These are phyloP conservation scores for Moniliella sp. DNA, from an alignment of 1,284 basidiomycete species.

Conservation along the genomic window DNA sequence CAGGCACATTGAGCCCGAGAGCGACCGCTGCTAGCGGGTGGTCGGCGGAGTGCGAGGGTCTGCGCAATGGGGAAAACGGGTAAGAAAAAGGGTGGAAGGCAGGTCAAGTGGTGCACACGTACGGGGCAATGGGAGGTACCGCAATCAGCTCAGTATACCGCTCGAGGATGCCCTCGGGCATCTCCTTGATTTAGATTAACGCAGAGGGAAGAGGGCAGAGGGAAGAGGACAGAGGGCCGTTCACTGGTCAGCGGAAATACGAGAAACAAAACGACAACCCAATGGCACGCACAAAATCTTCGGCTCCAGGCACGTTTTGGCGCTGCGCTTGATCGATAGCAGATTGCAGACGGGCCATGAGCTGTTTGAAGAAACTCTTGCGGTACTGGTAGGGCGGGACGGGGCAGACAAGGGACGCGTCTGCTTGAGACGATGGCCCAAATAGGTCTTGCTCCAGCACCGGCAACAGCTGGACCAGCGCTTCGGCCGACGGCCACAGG, in stretches of 20 bases:
- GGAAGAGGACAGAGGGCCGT: too few relatives aligned
- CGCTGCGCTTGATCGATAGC: not conserved
- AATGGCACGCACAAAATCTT: not conserved
- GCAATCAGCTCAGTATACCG: not conserved
- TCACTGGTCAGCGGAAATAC: too few relatives aligned
- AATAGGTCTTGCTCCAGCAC: too few relatives aligned
- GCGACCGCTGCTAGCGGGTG: too few relatives aligned
- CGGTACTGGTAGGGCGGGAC: too few relatives aligned
- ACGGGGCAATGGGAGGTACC: not conserved
- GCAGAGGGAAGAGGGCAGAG: not conserved
- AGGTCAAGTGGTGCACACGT: not conserved
- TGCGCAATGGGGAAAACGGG: not conserved
- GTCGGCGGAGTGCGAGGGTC: not conserved
- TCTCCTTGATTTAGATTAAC: not conserved
- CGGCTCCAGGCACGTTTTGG: not conserved
- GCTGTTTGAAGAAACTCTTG: not conserved
- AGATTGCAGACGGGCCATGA: not conserved
- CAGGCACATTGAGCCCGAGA: too few relatives aligned
- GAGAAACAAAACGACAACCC: too few relatives aligned
- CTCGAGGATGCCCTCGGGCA: not conserved
- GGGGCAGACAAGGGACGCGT: too few relatives aligned
- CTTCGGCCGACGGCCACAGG: too few relatives aligned
- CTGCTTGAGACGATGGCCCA: too few relatives aligned
- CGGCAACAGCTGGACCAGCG: too few relatives aligned
- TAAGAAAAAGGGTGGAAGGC: not conserved